Percentiles rank a stretch among this genome's conserved stretches.
These are phyloP conservation scores for Mytilinidion resinicola DNA, from an alignment of 495 filamentous ascomycete species.

Conservation along the genomic window DNA sequence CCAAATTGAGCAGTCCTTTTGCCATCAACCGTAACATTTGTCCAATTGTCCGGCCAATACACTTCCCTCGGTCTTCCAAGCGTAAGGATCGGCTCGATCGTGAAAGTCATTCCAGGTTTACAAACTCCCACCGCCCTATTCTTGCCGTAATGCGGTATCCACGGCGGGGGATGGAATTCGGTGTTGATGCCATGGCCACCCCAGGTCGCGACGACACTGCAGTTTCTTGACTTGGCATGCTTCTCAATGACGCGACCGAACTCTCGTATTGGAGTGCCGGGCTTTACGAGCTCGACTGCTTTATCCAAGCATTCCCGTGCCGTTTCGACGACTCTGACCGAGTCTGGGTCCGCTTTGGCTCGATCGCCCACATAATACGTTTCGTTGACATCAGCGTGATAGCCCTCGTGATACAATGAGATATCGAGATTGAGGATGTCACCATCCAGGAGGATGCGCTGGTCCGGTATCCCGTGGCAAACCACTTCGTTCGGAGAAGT, in stretches of 20 bases:
- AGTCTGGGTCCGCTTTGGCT: conserved; percentile 64
- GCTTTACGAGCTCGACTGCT: conserved; percentile 79
- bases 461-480: conserved; percentile 85
- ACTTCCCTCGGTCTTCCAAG: conserved; percentile 72
- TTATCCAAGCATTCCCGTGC: conserved; percentile 74
- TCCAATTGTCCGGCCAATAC: conserved; percentile 91
- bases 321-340: conserved; percentile 79
- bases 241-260: conserved; percentile 82
- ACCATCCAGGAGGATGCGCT: conserved; percentile 69
- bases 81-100: conserved; percentile 89
- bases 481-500: conserved; percentile 7
- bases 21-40: conserved; percentile 74
- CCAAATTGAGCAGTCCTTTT: conserved; percentile 78
- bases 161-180: conserved; percentile 78
- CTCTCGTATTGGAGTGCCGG: conserved; percentile 77
- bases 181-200: conserved; percentile 84
- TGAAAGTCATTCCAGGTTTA: conserved; percentile 87
- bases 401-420: conserved; percentile 78
- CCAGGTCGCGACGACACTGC: conserved; percentile 83
- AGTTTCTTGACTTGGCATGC: conserved; percentile 68
- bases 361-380: conserved; percentile 85
- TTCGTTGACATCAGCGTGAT: conserved; percentile 85
- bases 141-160: conserved; percentile 81
- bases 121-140: conserved; percentile 86
- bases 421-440: conserved; percentile 90